Evolutionary conservation across 768 basidiomycete species (phyloP).

Genomic region (Mycena floridula): DNA sequence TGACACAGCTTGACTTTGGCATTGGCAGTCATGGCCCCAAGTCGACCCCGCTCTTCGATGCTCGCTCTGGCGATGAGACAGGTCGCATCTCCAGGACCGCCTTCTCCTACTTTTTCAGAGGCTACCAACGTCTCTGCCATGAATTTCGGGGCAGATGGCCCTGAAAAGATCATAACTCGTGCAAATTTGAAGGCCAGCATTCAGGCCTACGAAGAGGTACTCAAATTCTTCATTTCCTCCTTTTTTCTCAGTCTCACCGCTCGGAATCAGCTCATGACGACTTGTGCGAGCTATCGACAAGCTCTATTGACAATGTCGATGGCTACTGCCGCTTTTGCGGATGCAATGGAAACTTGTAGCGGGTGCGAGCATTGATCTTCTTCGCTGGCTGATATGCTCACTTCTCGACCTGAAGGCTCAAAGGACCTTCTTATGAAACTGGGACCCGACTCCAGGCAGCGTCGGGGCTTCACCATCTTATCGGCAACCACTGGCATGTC

Average conservation of each 20-base stretch:
- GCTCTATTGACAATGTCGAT: constrained; percentile 78
- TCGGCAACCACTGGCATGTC: constrained; percentile 90
- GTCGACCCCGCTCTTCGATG: constrained; percentile 45
- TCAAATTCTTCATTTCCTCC: constrained; percentile 17
- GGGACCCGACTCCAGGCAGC: constrained; percentile 81
- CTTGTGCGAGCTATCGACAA: constrained; percentile 73
- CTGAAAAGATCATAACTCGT: constrained; percentile 78
- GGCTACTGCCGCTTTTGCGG: constrained; percentile 80
- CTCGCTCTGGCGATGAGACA: constrained; percentile 46
- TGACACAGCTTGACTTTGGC: too few relatives aligned
- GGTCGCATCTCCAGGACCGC: constrained; percentile 43
- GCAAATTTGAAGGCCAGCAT: constrained; percentile 71
- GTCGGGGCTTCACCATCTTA: constrained; percentile 84
- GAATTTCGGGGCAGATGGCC: constrained; percentile 70
- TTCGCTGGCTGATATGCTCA: background rate
- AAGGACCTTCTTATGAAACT: constrained; percentile 74
- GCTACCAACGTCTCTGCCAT: constrained; percentile 72
- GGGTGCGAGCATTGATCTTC: constrained; percentile 46
- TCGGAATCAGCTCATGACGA: constrained; percentile 56
- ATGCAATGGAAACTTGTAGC: constrained; percentile 80
- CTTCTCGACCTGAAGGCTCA: constrained; percentile 40
- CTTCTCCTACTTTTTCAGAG: constrained; percentile 83
- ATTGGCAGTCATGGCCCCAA: constrained; percentile 42
- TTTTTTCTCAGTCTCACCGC: constrained; percentile 4
- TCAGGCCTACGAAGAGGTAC: constrained; percentile 77